phyloP scores from a whole-genome alignment of 352 stramenopile species.

The Globisporangium viniferum region DNA sequence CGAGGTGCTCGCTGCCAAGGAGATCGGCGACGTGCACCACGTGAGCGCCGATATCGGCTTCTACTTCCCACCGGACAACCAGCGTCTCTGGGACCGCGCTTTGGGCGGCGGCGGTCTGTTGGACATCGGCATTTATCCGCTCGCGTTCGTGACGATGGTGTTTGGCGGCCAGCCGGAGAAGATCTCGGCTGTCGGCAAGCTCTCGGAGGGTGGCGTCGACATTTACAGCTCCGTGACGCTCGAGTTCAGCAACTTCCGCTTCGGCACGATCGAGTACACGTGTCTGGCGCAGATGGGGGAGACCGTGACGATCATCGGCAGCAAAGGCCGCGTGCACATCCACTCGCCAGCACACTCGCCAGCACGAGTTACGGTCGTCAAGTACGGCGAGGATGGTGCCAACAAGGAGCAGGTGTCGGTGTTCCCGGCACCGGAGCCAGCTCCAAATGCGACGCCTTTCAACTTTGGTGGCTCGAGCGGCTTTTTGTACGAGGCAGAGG shows the following conservation, averaged over 20 bases:
- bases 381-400: constrained; percentile 27
- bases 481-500: constrained; percentile 80
- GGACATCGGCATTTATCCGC: constrained; percentile 78
- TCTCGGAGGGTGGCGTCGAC: constrained; percentile 51
- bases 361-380: constrained; percentile 38
- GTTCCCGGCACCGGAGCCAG: constrained; percentile 42
- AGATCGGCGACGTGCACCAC: constrained; percentile 57
- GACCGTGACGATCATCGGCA: constrained; percentile 73
- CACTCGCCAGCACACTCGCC: constrained; percentile 56
- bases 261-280: constrained; percentile 59
- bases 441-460: constrained; percentile 28
- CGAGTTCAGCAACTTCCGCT: constrained; percentile 42
- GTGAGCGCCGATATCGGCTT: constrained; percentile 65
- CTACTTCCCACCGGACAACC: constrained; percentile 33
- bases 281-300: constrained; percentile 54
- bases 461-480: constrained; percentile 72
- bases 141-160: constrained; percentile 69
- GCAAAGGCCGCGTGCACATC: constrained; percentile 65
- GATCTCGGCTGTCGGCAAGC: constrained; percentile 43
- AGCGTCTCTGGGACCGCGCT: constrained; percentile 64
- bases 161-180: constrained; percentile 43
- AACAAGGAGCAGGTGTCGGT: constrained; percentile 26
- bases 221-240: constrained; percentile 50
- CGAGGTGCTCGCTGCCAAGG: constrained; percentile 30
- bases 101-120: constrained; percentile 67